Base-by-base conservation (phyloP, 768 basidiomycete genomes). In the Podaxis rugospora region DNA sequence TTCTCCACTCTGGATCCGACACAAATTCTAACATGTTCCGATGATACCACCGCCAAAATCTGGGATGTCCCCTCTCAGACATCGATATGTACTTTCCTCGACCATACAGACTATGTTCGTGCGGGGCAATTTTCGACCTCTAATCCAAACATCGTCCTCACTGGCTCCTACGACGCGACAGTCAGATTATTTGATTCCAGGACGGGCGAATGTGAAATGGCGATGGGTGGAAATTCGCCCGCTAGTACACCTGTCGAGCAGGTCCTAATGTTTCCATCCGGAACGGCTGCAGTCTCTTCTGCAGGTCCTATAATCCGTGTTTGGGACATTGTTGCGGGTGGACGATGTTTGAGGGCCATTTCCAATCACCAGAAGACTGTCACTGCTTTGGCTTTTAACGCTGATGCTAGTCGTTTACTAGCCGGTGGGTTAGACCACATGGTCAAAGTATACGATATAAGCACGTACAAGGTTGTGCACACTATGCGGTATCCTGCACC, bases 341-440 rank as follows among this genome's bases (percentile, higher is more conserved):
- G 92, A 13, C 85, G 89, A 47, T 98, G 96, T 74, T 81, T 90
- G 2, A 84, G 91, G 51, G 96, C 97, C 9, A 70, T 98, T 64
- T 96, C 94, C 37, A 98, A 98, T 76, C 97, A 99, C 71, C 96
- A 98, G 75, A 99, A 99, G 77, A 95, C 97, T 2, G 85, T 99
- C 59, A 98, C 96, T 0, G 83, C 93, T 14, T 80, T 97, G 46
- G 78, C 93, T 1, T 93, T 95, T 72, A 88, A 93, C 69, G 69
- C 89, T 32, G 82, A 78, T 53, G 86, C 90, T 27, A 84, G 85
- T 65, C 83, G 95, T 39, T 81, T 98, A 1, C 78, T 99, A 50
- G 93, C 93, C 0, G 97, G 94, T 32, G 87, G 92, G 46, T 78
- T 99, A 63, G 97, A 99, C 71, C 95, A 96, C 66, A 91, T 99